phyloP scores from a whole-genome alignment of 495 filamentous ascomycete genomes.

The Thermothielavioides terrestris region DNA sequence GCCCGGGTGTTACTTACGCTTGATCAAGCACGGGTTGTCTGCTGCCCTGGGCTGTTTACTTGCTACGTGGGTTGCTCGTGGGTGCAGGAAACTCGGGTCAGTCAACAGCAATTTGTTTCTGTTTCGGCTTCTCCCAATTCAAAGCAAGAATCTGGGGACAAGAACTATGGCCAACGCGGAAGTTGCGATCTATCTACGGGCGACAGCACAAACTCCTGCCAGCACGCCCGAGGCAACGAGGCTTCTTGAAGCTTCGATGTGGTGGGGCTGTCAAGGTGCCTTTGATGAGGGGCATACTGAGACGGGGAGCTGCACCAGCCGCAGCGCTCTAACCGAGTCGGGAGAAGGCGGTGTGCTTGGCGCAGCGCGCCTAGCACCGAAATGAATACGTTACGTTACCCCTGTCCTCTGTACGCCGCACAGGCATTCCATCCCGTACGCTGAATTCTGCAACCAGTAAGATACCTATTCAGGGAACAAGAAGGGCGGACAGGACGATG shows the following conservation, averaged over 20 bases:
- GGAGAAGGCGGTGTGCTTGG: too few relatives aligned
- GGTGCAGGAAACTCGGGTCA: too few relatives aligned
- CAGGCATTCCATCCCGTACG: too few relatives aligned
- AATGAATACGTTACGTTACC: too few relatives aligned
- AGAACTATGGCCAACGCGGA: neutral
- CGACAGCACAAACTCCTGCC: neutral
- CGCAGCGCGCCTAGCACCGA: too few relatives aligned
- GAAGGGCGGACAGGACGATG: too few relatives aligned
- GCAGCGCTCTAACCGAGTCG: neutral
- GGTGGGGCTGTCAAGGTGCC: conserved; percentile 19
- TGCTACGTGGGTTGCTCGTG: neutral
- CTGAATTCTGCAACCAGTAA: too few relatives aligned
- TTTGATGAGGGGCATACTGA: neutral
- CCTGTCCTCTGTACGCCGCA: too few relatives aligned
- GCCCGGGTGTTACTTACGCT: too few relatives aligned
- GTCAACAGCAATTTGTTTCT: neutral
- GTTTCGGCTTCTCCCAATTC: neutral
- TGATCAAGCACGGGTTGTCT: too few relatives aligned
- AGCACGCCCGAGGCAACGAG: conserved; percentile 7
- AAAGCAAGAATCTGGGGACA: neutral
- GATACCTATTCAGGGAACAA: too few relatives aligned
- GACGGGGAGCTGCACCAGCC: neutral
- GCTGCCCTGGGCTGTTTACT: neutral
- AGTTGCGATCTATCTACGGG: neutral
- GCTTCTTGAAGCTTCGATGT: conserved; percentile 29